Evolutionary conservation across 2,329 filamentous ascomycete genomes (phyloP).

Genomic region (Xylariaceae sp.): DNA sequence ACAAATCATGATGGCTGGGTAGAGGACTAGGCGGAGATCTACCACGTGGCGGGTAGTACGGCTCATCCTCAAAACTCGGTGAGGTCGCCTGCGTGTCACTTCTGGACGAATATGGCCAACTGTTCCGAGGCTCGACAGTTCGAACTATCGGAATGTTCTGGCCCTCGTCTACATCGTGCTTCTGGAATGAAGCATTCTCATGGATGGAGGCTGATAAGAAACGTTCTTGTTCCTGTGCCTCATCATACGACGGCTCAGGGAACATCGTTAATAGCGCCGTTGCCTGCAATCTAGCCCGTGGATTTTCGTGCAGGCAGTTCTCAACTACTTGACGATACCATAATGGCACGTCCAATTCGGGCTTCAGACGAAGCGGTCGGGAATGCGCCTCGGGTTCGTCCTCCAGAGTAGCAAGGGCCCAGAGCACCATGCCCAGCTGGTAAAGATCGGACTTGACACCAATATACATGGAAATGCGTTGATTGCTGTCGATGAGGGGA

Average conservation of each 20-base stretch:
- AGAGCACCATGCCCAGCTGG: conserved; percentile 95
- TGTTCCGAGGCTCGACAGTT: conserved; percentile 39
- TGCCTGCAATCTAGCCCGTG: conserved; percentile 69
- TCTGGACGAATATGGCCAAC: conserved; percentile 42
- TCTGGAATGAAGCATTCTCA: conserved; percentile 36
- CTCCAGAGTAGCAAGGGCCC: conserved; percentile 80
- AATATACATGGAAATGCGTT: conserved; percentile 94
- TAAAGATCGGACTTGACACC: conserved; percentile 96
- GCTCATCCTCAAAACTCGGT: conserved; percentile 36
- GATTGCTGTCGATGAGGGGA: conserved; percentile 78
- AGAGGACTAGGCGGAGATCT: conserved; percentile 52
- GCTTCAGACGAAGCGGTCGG: conserved; percentile 61
- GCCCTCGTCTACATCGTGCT: conserved; percentile 35
- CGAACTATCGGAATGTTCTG: conserved; percentile 35
- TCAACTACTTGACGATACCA: conserved; percentile 77
- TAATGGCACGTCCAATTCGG: conserved; percentile 62
- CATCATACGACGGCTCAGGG: conserved; percentile 40
- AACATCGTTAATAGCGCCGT: conserved; percentile 67
- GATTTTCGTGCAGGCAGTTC: conserved; percentile 71
- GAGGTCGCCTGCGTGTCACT: conserved; percentile 32
- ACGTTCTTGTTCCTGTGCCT: conserved; percentile 23
- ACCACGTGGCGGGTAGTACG: conserved; percentile 44
- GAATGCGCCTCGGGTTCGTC: conserved; percentile 83
- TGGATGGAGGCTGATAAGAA: conserved; percentile 38
- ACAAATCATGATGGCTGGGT: conserved; percentile 40